Evolutionary conservation across 768 basidiomycete species (phyloP), one percentile per base, ranked within the genome.

Genomic region (Rhizopogon roseolus): DNA sequence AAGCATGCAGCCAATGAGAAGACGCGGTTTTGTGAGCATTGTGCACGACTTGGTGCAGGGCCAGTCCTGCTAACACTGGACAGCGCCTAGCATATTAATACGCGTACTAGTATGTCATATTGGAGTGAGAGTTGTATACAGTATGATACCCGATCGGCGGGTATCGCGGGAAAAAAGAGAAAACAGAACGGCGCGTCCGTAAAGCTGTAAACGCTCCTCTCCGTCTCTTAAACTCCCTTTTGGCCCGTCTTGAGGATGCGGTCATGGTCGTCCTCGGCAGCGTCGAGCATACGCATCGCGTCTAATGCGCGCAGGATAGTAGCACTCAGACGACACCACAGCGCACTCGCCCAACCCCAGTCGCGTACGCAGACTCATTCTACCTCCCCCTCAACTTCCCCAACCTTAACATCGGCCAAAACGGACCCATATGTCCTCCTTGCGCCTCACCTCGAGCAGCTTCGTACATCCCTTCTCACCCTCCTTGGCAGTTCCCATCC

Each of bases 401-500:
- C 36, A 10, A 25, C 56, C 32, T 28, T 61, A 45, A 51, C 67
- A 10, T 32, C 62, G 28, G 41, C 51, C 50, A 53, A 59, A 44
- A 62, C 76, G 28, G 87, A 93, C 65, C 90, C 93, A 25, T 81
- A 85, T 62, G 62, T 73, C 9, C 72, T 94, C 41, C 81, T 97
- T 55, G 80, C 81, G 40, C 71, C 84, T 14, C 90, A 98, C 65
- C 80, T 98, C 34, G 66, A 77, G 25, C 75, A 79, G 52, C 75
- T 99, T 40, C 85, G 87, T 54, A 76, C 80, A 17, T 86, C 81
- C 48, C 77, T 98, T 41, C 76, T 93, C 55, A 73, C 76, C 55
- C 79, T 98, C 39, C 79, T 98, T 6, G 94, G 93, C 17, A 87
- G 90, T 3, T 88, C 93, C 7, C 92, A 98, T 68, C 90, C 96